Evolutionary conservation across 2,329 filamentous ascomycete genomes (phyloP), one percentile per base, ranked within the genome.

Genomic region (Trichoderma arundinaceum): DNA sequence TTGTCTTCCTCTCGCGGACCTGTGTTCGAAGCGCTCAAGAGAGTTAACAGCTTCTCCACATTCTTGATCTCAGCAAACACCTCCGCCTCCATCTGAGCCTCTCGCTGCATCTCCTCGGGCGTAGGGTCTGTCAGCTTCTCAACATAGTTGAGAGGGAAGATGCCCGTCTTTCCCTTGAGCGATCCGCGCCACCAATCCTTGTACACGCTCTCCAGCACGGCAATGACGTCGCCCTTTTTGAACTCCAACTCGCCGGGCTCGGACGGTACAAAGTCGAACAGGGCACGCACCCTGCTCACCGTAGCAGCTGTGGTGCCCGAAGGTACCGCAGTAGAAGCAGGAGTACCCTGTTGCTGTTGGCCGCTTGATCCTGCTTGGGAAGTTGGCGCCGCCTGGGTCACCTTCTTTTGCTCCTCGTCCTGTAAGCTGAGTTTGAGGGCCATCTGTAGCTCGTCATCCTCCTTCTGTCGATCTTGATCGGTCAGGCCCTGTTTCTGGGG

Each of bases 141-240:
- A 15, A 99, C 95, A 74, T 99, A 99, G 80, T 99, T 99, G 70
- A 99, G 85, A 7, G 95, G 95, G 78, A 99, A 99, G 70, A 99
- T 99, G 72, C 95, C 95, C 7, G 93, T 97, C 78, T 97, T 92
- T 19, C 95, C 95, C 75, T 94, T 89, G 66, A 99, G 82, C 48
- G 94, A 96, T 1, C 95, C 95, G 72, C 96, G 94, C 95, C 95
- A 99, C 95, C 95, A 99, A 78, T 99, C 95, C 79, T 98, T 99
- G 81, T 96, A 99, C 1, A 98, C 95, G 1, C 94, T 97, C 78
- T 98, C 95, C 46, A 99, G 84, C 15, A 99, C 95, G 1, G 95
- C 94, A 77, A 99, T 99, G 46, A 98, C 90, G 76, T 99, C 95
- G 33, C 95, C 94, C 80, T 96, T 97, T 71, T 94, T 91, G 77